Evolutionary conservation across 164 flowering plant genomes (phyloP).

Genomic region (Pachysandra terminalis): DNA sequence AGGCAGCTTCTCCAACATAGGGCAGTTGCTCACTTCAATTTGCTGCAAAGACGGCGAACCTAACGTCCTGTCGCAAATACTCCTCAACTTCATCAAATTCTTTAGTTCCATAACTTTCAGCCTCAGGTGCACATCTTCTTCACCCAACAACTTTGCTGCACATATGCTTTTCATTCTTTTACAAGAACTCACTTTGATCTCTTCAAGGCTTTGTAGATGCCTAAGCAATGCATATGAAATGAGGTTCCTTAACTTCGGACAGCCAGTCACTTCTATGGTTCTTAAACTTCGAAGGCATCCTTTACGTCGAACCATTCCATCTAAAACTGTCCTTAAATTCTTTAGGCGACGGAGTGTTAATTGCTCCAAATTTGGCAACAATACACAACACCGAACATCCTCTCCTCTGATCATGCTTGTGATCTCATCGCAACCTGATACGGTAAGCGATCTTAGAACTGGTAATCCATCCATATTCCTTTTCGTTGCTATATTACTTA

Average conservation of each 20-base stretch:
- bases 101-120: neutral
- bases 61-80: neutral
- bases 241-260: slow-evolving; percentile 1
- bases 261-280: slow-evolving; percentile 1
- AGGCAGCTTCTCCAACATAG: neutral
- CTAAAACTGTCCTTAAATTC: neutral
- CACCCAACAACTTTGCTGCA: neutral
- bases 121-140: neutral
- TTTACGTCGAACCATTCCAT: slow-evolving; percentile 5
- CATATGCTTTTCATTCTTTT: neutral
- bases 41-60: neutral
- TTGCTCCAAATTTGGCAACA: slow-evolving; percentile 16
- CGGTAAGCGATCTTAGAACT: slow-evolving; percentile 9
- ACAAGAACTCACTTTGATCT: slow-evolving; percentile 11
- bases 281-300: slow-evolving; percentile 6
- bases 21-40: neutral
- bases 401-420: slow-evolving; percentile 1
- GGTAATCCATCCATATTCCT: neutral
- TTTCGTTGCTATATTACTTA: slow-evolving; percentile 1
- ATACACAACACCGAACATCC: no score
- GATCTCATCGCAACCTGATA: neutral
- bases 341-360: neutral
- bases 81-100: neutral
- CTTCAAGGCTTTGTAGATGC: slow-evolving; percentile 7
- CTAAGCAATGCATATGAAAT: neutral